These are phyloP conservation scores for Neofusicoccum parvum DNA, from an alignment of 2,329 filamentous ascomycete genomes.

Conservation along the genomic window DNA sequence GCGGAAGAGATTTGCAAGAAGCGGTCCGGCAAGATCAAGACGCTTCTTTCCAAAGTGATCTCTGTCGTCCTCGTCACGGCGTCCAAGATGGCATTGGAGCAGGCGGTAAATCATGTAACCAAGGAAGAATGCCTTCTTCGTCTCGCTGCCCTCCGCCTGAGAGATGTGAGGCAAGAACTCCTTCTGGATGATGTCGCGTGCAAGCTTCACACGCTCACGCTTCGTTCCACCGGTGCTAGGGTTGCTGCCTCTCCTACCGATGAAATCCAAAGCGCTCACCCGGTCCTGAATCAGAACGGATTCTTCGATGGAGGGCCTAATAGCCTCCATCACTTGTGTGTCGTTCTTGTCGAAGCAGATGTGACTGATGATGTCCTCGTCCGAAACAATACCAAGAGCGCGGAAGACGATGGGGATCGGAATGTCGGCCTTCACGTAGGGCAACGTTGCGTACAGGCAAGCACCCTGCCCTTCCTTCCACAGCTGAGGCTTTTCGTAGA, in stretches of 20 bases:
- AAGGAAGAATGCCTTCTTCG: constrained; percentile 94
- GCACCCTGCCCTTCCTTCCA: constrained; percentile 80
- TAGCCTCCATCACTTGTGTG: constrained; percentile 94
- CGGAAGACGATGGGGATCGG: constrained; percentile 95
- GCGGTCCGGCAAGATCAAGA: constrained; percentile 87
- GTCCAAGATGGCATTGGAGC: constrained; percentile 87
- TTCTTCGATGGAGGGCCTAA: constrained; percentile 96
- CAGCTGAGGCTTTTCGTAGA: constrained; percentile 81
- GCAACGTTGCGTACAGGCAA: constrained; percentile 86
- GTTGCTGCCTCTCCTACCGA: constrained; percentile 76
- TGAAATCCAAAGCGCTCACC: constrained; percentile 91
- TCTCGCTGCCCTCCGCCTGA: constrained; percentile 91
- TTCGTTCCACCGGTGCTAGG: constrained; percentile 69
- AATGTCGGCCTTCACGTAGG: constrained; percentile 91
- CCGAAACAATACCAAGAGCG: constrained; percentile 91
- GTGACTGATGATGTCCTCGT: constrained; percentile 96
- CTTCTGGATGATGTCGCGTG: constrained; percentile 93
- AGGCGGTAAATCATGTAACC: constrained; percentile 99
- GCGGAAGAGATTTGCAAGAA: constrained; percentile 95
- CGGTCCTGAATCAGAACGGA: constrained; percentile 94
- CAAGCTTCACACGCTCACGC: constrained; percentile 88
- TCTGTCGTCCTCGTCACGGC: constrained; percentile 92
- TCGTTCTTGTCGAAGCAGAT: constrained; percentile 96
- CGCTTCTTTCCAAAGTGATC: constrained; percentile 99
- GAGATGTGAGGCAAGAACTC: constrained; percentile 96